These are phyloP conservation scores for Spongiforma sp. DNA, from an alignment of 1,284 basidiomycete genomes.

Conservation along the genomic window DNA sequence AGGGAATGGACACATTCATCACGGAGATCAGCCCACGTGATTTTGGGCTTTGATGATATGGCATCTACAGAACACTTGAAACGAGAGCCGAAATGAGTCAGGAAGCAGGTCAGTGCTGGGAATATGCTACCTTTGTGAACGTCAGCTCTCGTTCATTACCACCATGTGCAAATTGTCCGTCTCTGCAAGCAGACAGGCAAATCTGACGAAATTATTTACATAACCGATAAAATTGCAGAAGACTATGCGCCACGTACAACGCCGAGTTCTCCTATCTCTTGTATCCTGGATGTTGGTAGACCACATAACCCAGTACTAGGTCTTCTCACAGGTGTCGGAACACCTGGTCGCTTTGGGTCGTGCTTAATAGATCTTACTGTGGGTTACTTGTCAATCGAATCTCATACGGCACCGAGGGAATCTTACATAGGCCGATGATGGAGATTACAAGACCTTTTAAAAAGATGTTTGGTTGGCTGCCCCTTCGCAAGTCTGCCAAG, in stretches of 20 bases:
- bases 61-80: conserved; percentile 32
- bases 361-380: conserved; percentile 18
- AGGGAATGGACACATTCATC: no score
- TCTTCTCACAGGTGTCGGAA: conserved; percentile 2
- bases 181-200: conserved; percentile 34
- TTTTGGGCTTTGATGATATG: conserved; percentile 12
- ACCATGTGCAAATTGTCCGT: background rate
- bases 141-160: conserved; percentile 18
- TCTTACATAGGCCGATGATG: conserved; percentile 19
- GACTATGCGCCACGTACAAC: conserved; percentile 17
- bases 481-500: conserved; percentile 23
- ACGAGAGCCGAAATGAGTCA: background rate
- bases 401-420: background rate
- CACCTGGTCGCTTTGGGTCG: background rate
- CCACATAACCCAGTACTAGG: conserved; percentile 6
- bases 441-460: conserved; percentile 12
- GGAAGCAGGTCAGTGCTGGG: background rate
- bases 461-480: conserved; percentile 17
- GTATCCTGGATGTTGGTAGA: conserved; percentile 7
- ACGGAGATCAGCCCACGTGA: conserved; percentile 30
- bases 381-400: background rate
- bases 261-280: conserved; percentile 17
- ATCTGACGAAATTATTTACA: conserved; percentile 19
- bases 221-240: background rate
- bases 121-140: conserved; percentile 30